Conservation (phyloP, 2,329 filamentous ascomycete species). For the Pseudocercospora eumusae region DNA sequence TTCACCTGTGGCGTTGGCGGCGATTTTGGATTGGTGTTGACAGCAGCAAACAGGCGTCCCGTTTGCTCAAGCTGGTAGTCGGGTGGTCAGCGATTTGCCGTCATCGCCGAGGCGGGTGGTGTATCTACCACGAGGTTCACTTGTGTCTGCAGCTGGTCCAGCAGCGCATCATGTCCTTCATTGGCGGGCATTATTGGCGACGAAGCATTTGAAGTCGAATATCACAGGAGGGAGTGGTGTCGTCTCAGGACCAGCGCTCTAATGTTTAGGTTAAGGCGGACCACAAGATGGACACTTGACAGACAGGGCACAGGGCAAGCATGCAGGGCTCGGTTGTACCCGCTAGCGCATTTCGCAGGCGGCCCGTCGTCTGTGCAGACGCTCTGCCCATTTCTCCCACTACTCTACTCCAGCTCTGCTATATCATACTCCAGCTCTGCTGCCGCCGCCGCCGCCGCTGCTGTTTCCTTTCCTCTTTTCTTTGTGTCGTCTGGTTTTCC, state of each 20-base stretch:
- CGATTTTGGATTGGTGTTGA: slow-evolving; percentile 35
- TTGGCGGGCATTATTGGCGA: slow-evolving; percentile 9
- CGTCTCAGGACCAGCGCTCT: slow-evolving; percentile 3
- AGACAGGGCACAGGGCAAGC: neutral
- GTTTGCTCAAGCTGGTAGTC: slow-evolving; percentile 45
- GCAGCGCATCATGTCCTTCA: slow-evolving; percentile 30
- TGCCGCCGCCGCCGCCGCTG: too few species aligned
- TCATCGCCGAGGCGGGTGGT: neutral
- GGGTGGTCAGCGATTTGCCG: slow-evolving; percentile 11
- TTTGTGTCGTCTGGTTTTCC: slow-evolving; percentile 14
- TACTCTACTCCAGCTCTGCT: too few species aligned
- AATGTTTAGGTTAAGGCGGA: slow-evolving; percentile 1
- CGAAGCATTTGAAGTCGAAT: neutral
- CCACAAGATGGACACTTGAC: neutral
- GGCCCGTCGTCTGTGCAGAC: neutral
- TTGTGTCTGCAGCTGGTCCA: slow-evolving; percentile 51
- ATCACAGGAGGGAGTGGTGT: neutral
- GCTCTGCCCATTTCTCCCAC: neutral
- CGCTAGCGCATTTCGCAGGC: neutral
- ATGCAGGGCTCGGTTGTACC: neutral
- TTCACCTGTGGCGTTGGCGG: slow-evolving; percentile 36
- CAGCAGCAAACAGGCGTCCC: slow-evolving; percentile 49
- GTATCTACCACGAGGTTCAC: slow-evolving; percentile 49
- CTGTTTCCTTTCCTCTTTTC: slow-evolving; percentile 9
- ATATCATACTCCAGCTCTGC: too few species aligned